Base-by-base conservation (phyloP, 1,284 basidiomycete genomes). In the Malassezia restricta region DNA sequence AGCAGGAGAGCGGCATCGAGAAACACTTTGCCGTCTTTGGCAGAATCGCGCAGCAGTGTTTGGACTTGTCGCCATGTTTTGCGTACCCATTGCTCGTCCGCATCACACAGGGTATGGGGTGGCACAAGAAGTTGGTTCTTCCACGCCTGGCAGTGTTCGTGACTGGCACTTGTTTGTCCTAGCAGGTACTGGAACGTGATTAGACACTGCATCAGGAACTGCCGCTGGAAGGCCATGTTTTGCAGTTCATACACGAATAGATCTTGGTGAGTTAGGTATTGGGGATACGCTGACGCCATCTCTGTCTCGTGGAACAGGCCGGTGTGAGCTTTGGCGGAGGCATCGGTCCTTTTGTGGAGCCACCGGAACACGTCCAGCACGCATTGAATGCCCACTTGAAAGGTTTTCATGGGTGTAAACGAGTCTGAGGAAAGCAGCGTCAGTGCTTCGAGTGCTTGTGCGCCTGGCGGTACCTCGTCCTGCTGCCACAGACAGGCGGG, bases 181-280 rank as follows among this genome's bases (percentile, higher is more conserved):
- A 85, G 77, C 27, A 92, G 78, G 70, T 89, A 86, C 51, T 84
- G 80, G 42, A 89, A 79, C 6, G 89, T 78, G 47, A 91, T 85
- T 33, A 90, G 77, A 11, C 88, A 77, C 68, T 92, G 88, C 63
- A 90, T 83, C 27, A 92, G 77, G 67, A 90, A 81, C 75, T 92
- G 89, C n/a, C 87, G 82, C 20, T 89, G 83, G 76, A 92, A 92
- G 57, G 84, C 81, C 0, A 84, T 83, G 66, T 91, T 87, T 17
- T 86, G 83, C 54, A 91, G 40, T 79, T 92, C 87, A 47, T 90
- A 81, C 47, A 86, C 86, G 28, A 91, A 77, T 17, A 92, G 76
- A 41, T 87, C 85, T 0, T 85, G 83, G 54, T 83, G 87, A 0
- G 87, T 90, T 40, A 92, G 76, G 73, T 86, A 90, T 68, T 89